Conservation (phyloP, 2,329 filamentous ascomycete species). For the Pseudogymnoascus sp. region DNA sequence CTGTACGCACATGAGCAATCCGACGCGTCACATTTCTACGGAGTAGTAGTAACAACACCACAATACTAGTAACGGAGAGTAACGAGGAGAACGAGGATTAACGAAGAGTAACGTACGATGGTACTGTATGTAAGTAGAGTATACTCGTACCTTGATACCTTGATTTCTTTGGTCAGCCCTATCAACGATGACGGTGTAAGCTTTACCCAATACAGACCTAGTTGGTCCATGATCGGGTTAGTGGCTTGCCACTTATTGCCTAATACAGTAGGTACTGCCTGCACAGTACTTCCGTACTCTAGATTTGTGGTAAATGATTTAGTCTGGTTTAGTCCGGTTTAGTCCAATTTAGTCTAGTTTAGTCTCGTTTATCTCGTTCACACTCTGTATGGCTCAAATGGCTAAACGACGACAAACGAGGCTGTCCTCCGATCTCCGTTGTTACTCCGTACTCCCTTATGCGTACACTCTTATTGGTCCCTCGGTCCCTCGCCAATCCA, state of each 20-base stretch:
- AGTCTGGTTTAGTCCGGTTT: not conserved
- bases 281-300: not conserved
- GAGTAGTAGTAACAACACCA: too few species aligned
- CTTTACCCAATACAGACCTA: not conserved
- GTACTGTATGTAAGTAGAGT: not conserved
- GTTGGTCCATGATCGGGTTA: not conserved
- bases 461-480: not conserved
- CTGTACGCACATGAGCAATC: not conserved
- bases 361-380: not conserved
- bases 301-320: not conserved
- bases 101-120: not conserved
- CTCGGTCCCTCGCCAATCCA: not conserved
- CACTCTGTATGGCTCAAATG: not conserved
- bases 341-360: not conserved
- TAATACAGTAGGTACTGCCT: not conserved
- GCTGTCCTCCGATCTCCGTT: not conserved
- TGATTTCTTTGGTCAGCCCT: not conserved
- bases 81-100: too few species aligned
- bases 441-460: not conserved
- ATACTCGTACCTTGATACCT: not conserved
- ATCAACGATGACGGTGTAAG: not conserved
- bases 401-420: not conserved
- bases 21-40: not conserved
- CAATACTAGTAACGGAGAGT: too few species aligned
- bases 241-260: not conserved